Percentiles rank a stretch among this genome's conserved stretches.
Evolutionary conservation across 2,329 filamentous ascomycete species (phyloP).

Genomic region (Scytalidium lignicola): DNA sequence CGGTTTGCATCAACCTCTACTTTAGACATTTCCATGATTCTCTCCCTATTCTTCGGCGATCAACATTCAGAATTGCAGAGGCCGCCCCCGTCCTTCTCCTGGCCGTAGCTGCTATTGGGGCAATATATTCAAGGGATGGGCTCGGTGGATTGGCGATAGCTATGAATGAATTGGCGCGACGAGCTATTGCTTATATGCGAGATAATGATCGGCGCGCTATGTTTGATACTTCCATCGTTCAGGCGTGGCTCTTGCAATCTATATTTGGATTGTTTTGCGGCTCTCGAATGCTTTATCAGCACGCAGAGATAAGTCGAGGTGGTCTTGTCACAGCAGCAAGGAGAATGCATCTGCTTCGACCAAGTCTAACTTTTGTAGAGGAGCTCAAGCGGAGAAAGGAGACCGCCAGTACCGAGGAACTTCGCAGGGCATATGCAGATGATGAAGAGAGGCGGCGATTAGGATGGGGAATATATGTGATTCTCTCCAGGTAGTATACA

Average conservation of each 20-base stretch:
- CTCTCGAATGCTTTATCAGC: slow-evolving; percentile 14
- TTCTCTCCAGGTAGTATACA: background rate
- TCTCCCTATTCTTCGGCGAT: slow-evolving; percentile 11
- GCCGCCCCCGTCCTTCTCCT: background rate
- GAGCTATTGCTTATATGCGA: slow-evolving; percentile 10
- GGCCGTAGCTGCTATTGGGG: slow-evolving; percentile 11
- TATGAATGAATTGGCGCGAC: slow-evolving; percentile 10
- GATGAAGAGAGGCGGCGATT: slow-evolving; percentile 10
- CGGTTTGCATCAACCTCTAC: slow-evolving; percentile 12
- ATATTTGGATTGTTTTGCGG: slow-evolving; percentile 12
- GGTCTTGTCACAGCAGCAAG: slow-evolving; percentile 13
- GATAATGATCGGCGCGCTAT: slow-evolving; percentile 12
- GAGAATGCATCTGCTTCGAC: slow-evolving; percentile 13
- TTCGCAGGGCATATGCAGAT: slow-evolving; percentile 8
- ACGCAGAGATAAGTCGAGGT: slow-evolving; percentile 12
- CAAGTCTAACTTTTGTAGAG: slow-evolving; percentile 12
- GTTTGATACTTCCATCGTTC: slow-evolving; percentile 11
- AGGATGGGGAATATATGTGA: slow-evolving; percentile 13
- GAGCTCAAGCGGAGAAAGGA: slow-evolving; percentile 9
- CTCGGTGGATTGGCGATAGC: slow-evolving; percentile 8
- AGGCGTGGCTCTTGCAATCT: slow-evolving; percentile 11
- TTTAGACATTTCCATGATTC: slow-evolving; percentile 13
- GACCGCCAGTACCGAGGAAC: slow-evolving; percentile 7
- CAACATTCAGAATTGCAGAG: slow-evolving; percentile 17
- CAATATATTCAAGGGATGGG: slow-evolving; percentile 10